A percentile compares a stretch with the other conserved stretches of the same genome.
Conservation (phyloP, 257 asterid species). For the Ballota nigra region DNA sequence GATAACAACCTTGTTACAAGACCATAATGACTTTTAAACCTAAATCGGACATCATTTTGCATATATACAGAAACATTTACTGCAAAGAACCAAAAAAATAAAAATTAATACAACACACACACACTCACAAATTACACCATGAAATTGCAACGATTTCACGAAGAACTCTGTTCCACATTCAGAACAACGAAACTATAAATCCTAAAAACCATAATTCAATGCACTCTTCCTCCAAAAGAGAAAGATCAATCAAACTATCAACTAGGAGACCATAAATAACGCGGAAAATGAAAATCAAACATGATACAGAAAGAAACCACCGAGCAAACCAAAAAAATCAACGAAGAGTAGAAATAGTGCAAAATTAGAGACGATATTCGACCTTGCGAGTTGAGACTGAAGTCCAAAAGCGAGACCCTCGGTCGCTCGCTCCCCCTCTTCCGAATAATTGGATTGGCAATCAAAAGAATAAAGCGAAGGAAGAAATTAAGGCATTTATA, state of each 20-base stretch:
- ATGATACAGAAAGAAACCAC: neutral
- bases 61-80: neutral
- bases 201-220: neutral
- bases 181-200: neutral
- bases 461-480: neutral
- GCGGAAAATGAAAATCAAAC: conserved; percentile 9
- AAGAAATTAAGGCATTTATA: conserved; percentile 27
- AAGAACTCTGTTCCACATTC: neutral
- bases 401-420: neutral
- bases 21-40: neutral
- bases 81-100: neutral
- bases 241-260: conserved; percentile 4
- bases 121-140: neutral
- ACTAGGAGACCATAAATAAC: neutral
- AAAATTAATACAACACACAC: neutral
- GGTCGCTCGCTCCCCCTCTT: neutral
- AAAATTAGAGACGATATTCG: neutral
- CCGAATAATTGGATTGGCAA: neutral
- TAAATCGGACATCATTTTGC: neutral
- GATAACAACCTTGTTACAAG: neutral
- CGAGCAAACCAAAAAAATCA: neutral
- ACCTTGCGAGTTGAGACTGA: neutral
- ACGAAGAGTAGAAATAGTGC: neutral
- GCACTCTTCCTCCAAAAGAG: neutral
- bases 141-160: neutral